Evolutionary conservation across 805 yeast genomes (phyloP).

Genomic region (Hanseniaspora singularis): DNA sequence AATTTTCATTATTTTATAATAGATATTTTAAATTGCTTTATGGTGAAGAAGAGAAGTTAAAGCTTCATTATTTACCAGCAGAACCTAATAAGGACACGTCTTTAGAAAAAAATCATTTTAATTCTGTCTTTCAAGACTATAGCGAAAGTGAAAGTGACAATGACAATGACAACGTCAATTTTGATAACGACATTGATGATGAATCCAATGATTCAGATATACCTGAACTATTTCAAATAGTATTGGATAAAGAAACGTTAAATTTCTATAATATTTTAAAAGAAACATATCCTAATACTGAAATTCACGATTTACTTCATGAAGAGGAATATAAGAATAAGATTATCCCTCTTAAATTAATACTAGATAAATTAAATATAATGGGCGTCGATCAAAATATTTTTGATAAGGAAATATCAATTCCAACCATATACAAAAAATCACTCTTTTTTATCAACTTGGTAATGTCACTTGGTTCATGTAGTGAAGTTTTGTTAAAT

Average conservation of each 20-base stretch:
- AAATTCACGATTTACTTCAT: not conserved
- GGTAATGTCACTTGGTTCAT: conserved; percentile 68
- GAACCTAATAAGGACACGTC: not conserved
- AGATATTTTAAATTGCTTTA: conserved; percentile 67
- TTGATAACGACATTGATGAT: too few species aligned
- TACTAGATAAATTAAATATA: conserved; percentile 31
- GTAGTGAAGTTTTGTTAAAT: conserved; percentile 57
- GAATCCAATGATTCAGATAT: not conserved
- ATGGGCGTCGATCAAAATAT: conserved; percentile 25
- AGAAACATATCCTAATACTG: not conserved
- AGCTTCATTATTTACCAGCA: not conserved
- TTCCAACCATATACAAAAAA: conserved; percentile 39
- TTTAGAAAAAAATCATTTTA: too few species aligned
- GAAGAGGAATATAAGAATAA: conserved; percentile 16
- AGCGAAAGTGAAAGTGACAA: too few species aligned
- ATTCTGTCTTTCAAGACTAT: too few species aligned
- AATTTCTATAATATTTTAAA: conserved; percentile 13
- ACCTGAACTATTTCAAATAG: conserved; percentile 11
- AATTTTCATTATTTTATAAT: conserved; percentile 62
- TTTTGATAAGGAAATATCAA: conserved; percentile 27
- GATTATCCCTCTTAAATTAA: conserved; percentile 17
- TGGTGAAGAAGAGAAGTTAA: conserved; percentile 38
- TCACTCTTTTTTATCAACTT: conserved; percentile 63
- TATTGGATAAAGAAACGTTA: not conserved
- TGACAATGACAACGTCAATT: too few species aligned